Evolutionary conservation across 306 rosid species (phyloP), one percentile per base, ranked within the genome.

Genomic region (Albizia julibrissin): DNA sequence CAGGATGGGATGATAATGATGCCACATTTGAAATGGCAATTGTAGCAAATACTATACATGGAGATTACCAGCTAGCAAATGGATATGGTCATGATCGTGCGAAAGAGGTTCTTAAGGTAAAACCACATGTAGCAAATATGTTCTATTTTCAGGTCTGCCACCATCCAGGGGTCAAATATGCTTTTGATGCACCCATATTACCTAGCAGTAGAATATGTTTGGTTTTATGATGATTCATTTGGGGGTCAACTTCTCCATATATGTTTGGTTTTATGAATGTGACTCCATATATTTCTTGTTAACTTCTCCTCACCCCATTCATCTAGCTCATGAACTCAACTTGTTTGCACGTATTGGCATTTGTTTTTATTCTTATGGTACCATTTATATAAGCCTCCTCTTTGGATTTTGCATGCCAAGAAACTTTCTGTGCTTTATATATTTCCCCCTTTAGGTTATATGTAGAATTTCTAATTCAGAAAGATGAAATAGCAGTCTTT

Each of bases 41-140:
- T 79, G 87, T 86, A 40, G 69, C 89, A 29, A 93, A 92, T 84
- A 81, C 43, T 67, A 86, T 95, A 79, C 98, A 86, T 73, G 97
- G 99, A 87, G 99, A 93, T 89, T 95, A 87, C 88, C 99, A 95
- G 87, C 93, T 95, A 81, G 91, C 97, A 46, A 95, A 93, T 76
- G 99, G 96, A 76, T 87, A 93, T 79, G 93, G 94, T 72, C 91
- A 82, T 72, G 77, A 83, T 21, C 85, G 52, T 66, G 99, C 96
- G 34, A 84, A 82, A 73, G 86, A 83, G 10, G 87, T 93, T 88
- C 91, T 90, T 75, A 79, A 85, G 94, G 99, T 95, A 92, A 88
- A 73, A 72, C 33, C 72, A 69, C 54, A 43, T 65, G 15, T 44
- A 64, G 47, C 18, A 69, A 74, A 69, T 31, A 68, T 59, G 66